phyloP scores from a whole-genome alignment of 2,329 filamentous ascomycete genomes.

The Ceratocystis ficicola region DNA sequence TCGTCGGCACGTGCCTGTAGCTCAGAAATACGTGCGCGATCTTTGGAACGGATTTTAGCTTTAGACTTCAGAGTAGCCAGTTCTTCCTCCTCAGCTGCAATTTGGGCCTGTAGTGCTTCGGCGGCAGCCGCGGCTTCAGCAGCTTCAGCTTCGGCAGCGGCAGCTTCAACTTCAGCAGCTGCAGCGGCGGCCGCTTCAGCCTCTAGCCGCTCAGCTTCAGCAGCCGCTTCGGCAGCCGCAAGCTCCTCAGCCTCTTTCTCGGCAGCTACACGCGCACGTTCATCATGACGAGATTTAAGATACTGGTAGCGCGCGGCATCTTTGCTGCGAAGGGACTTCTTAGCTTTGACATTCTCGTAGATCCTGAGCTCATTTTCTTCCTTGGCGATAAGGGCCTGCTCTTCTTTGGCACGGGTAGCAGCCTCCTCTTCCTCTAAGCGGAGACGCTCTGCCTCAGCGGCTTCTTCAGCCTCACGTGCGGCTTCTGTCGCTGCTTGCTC shows the following conservation, averaged over 20 bases:
- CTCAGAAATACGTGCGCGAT: conserved; percentile 13
- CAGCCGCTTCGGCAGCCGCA: conserved; percentile 22
- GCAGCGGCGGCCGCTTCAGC: conserved; percentile 21
- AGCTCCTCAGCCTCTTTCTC: conserved; percentile 26
- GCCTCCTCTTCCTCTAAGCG: conserved; percentile 15
- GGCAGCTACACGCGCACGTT: conserved; percentile 14
- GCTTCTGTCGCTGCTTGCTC: conserved; percentile 20
- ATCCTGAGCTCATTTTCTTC: conserved; percentile 19
- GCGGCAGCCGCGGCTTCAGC: conserved; percentile 3
- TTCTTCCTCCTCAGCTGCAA: conserved; percentile 14
- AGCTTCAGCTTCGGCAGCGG: conserved; percentile 4
- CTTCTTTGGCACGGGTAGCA: conserved; percentile 3
- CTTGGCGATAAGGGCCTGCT: conserved; percentile 12
- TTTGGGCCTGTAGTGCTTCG: conserved; percentile 1
- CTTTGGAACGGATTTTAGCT: conserved; percentile 9
- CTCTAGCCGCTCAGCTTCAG: too few species aligned
- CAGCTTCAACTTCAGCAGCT: conserved; percentile 9
- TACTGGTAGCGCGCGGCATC: conserved; percentile 13
- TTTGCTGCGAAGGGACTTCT: neutral
- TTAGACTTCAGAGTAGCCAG: conserved; percentile 13
- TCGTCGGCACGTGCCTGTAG: conserved; percentile 14
- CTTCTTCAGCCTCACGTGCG: conserved; percentile 25
- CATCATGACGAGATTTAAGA: conserved; percentile 20
- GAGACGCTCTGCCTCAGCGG: conserved; percentile 23
- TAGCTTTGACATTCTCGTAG: conserved; percentile 8